Base-by-base conservation (phyloP, 2,329 filamentous ascomycete species). In the Colletotrichum tanaceti region DNA sequence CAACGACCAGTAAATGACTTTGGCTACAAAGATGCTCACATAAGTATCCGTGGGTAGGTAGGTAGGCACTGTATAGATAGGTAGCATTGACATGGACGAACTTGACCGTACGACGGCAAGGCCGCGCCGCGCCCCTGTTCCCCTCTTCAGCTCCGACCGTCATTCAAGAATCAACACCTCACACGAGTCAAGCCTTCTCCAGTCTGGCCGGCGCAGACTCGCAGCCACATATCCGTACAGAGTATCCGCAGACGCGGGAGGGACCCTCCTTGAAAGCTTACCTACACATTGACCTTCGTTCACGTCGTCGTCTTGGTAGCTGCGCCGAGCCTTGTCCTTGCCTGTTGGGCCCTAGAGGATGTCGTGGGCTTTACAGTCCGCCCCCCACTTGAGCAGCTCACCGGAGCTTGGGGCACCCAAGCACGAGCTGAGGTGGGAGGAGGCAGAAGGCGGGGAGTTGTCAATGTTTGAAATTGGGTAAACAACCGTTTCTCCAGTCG, bases 111-210 rank as follows among this genome's bases (percentile, higher is more conserved):
- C 41, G 41, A 38, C 22, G 52, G 32, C 54, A 59, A 65, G 54
- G 54, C 54, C n/a, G n/a, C 28, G 28, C 28, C 28, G 5, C 28
- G 28, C 28, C 62, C 62, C 54, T 60, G 54, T 66, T 55, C 63
- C 50, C 58, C 57, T 66, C 63, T 66, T 55, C 49, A 62, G 58
- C 44, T 41, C 43, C 47, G 44, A 20, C 58, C 58, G 22, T 63
- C 52, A 44, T 58, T n/a, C n/a, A n/a, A n/a, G n/a, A n/a, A n/a
- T 39, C 7, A 53, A 67, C 46, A 59, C 47, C 65, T 68, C 60
- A 24, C 39, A n/a, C 61, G 61, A 68, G 65, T 65, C 65, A 68
- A 68, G 61, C 47, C 46, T 32, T 35, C 18, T 52, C 14, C 28
- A n/a, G 49, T 11, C 18, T 28, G 47, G 14, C 18, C 28, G 28